Evolutionary conservation across 202 grass and related monocot genomes (phyloP), one percentile per base, ranked within the genome.

Genomic region (Brachypodium distachyon): DNA sequence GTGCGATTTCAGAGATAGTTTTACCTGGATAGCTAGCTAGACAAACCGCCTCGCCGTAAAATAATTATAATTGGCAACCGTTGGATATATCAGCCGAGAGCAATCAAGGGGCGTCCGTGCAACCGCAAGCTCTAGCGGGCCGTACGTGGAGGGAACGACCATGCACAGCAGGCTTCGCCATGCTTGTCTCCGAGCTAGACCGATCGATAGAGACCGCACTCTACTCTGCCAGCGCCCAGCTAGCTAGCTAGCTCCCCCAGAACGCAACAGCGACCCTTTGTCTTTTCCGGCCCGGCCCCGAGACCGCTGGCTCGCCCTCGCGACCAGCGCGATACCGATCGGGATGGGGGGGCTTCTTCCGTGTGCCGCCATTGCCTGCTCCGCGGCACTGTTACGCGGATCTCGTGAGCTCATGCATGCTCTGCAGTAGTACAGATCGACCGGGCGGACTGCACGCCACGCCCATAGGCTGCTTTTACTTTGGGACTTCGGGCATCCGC

Each of bases 371-470:
- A 16, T 27, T 43, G 62, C 41, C 28, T 28, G 38, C 61, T 37
- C 37, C 36, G n/a, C n/a, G 63, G 39, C 69, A 75, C 72, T 61
- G 72, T 75, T 53, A 18, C 5, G 54, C 72, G 56, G 72, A 75
- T 61, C 39, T 22, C 18, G 7, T 61, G 72, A 75, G 6, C 26
- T 47, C 55, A 47, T 29, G 1, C 25, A 1, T n/a, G n/a, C n/a
- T n/a, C n/a, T n/a, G n/a, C n/a, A n/a, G n/a, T n/a, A n/a, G n/a
- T n/a, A 22, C 7, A 42, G 1, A 46, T 68, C 65, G 31, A 33
- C 63, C 23, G 23, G 64, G 25, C 26, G 27, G 12, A 13, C 31
- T n/a, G 58, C 42, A 8, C 44, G 11, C 44, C 66, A 58, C 27
- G 36, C 12, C 50, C 48, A 25, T 9, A 12, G 69, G 33, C 34